These are phyloP conservation scores for Plasmodium gaboni DNA, from an alignment of 169 alveolate species.

Conservation along the genomic window DNA sequence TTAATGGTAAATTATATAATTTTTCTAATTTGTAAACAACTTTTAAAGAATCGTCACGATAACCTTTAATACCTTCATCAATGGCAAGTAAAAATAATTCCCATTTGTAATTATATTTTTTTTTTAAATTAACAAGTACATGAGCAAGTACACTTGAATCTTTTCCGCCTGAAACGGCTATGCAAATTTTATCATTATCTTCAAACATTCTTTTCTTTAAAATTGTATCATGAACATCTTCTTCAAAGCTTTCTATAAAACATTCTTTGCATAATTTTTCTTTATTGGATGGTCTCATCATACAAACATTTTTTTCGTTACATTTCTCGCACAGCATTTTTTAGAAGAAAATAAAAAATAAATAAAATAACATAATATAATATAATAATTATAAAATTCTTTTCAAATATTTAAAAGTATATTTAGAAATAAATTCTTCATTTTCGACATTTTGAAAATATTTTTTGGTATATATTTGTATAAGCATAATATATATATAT, in stretches of 20 bases:
- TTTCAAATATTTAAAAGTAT: too few species aligned
- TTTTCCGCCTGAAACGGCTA: constrained; percentile 99
- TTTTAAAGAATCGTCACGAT: constrained; percentile 96
- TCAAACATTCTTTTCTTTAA: constrained; percentile 79
- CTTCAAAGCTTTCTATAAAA: constrained; percentile 94
- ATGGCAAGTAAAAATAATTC: constrained; percentile 93
- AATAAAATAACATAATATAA: too few species aligned
- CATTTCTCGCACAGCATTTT: constrained; percentile 84
- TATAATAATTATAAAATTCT: too few species aligned
- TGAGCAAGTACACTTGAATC: constrained; percentile 98
- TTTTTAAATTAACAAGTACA: constrained; percentile 93
- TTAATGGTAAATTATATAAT: constrained; percentile 91
- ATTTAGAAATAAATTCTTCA: too few species aligned
- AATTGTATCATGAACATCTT: constrained; percentile 94
- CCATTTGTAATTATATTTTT: constrained; percentile 93
- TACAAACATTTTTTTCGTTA: constrained; percentile 85
- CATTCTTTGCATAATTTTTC: constrained; percentile 93
- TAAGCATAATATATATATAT: too few species aligned
- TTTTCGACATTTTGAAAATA: too few species aligned
- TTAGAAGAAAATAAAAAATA: not conserved
- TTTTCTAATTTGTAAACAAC: constrained; percentile 91
- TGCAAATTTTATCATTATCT: constrained; percentile 95
- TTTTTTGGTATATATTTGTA: too few species aligned
- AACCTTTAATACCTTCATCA: constrained; percentile 99
- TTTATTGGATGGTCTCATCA: constrained; percentile 93